Percentiles rank a stretch among this genome's conserved stretches.
These are phyloP conservation scores for Linnemannia zychae DNA, from an alignment of 192 early-diverging fungal species.

Conservation along the genomic window DNA sequence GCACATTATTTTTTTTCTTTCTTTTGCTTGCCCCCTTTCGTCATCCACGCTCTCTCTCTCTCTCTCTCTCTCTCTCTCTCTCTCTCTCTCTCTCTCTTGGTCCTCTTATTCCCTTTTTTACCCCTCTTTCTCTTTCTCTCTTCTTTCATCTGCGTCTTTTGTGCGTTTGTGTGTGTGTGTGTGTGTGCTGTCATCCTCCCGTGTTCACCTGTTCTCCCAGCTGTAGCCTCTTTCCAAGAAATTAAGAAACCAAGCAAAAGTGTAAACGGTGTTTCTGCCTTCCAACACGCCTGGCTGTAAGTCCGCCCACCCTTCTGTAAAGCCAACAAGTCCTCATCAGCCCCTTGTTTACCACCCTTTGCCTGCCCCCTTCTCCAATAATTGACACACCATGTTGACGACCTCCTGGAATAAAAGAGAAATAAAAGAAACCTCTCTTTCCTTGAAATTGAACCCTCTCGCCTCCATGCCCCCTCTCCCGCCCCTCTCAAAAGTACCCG, in stretches of 20 bases:
- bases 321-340: background rate
- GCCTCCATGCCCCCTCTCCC: background rate
- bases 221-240: background rate
- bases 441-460: constrained; percentile 1
- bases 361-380: background rate
- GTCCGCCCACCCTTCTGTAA: no score
- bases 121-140: background rate
- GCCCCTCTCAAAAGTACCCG: background rate
- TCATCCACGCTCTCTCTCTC: background rate
- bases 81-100: background rate
- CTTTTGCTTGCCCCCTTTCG: background rate
- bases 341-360: background rate
- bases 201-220: background rate
- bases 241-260: background rate
- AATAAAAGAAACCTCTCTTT: background rate
- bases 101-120: background rate
- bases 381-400: background rate
- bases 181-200: background rate
- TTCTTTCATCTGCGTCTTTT: background rate
- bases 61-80: background rate
- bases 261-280: background rate
- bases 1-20: background rate
- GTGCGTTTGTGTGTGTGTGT: no score
- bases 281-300: background rate
- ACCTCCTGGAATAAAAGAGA: background rate